phyloP scores from a whole-genome alignment of 176 grass and related monocot species.

The Panicum miliaceum region DNA sequence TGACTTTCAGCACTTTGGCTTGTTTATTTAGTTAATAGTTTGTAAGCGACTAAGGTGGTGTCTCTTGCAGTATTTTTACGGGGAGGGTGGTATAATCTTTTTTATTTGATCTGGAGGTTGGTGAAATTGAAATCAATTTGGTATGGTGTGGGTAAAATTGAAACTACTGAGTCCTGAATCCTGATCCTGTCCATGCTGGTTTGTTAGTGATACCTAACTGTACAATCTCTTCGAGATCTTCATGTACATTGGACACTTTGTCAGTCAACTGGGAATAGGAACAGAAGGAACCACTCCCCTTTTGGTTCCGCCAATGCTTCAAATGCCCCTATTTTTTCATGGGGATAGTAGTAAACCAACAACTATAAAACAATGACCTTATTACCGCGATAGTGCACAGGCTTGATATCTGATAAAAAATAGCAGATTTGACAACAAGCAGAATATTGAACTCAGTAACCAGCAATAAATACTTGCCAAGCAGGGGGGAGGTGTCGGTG shows the following conservation, averaged over 20 bases:
- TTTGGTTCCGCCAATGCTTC: not conserved
- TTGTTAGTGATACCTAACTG: not conserved
- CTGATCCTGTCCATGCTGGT: not conserved
- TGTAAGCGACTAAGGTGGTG: too few species aligned
- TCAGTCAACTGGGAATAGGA: not conserved
- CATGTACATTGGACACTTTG: not conserved
- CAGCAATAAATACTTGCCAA: not conserved
- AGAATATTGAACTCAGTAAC: not conserved
- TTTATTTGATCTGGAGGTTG: not conserved
- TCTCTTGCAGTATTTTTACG: not conserved
- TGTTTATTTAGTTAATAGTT: constrained; percentile 2
- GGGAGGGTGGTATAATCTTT: not conserved
- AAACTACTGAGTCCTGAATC: not conserved
- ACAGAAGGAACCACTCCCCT: not conserved
- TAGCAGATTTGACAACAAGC: not conserved
- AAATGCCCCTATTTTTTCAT: not conserved
- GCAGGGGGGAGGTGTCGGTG: too few species aligned
- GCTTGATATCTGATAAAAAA: not conserved
- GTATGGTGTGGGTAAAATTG: not conserved
- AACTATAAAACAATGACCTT: not conserved
- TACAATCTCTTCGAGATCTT: not conserved
- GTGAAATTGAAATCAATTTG: constrained; percentile 14
- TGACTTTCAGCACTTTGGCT: not conserved
- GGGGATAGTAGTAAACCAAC: not conserved
- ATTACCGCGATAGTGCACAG: not conserved